Conservation (phyloP, 2,329 filamentous ascomycete species). For the Parastagonospora nodorum region DNA sequence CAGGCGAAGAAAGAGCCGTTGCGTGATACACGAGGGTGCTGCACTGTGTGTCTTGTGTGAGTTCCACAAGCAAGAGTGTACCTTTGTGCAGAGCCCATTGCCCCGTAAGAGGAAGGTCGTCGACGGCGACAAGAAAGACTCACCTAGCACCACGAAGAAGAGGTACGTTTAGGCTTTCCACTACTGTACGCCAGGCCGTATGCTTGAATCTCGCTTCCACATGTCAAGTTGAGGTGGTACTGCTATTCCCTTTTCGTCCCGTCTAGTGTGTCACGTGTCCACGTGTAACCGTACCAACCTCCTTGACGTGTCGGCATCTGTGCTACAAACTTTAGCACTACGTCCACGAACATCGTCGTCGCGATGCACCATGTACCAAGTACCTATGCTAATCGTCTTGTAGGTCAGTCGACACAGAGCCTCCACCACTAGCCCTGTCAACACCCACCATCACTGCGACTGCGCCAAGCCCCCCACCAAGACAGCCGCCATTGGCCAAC, state of each 20-base stretch:
- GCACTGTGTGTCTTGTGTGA: conserved; percentile 76
- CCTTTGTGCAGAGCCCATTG: conserved; percentile 75
- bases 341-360: neutral
- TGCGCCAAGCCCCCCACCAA: conserved; percentile 43
- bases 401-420: conserved; percentile 47
- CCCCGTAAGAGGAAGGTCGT: conserved; percentile 80
- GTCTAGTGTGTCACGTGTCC: conserved; percentile 25
- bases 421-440: conserved; percentile 46
- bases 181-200: conserved; percentile 12
- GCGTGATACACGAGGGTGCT: conserved; percentile 78
- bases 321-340: too few species aligned
- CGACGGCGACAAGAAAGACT: conserved; percentile 65
- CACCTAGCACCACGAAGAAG: conserved; percentile 63
- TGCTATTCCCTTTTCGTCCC: conserved; percentile 11
- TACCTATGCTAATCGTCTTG: conserved; percentile 30
- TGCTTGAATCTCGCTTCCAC: conserved; percentile 13
- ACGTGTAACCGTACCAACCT: conserved; percentile 15
- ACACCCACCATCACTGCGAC: conserved; percentile 49
- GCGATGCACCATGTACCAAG: conserved; percentile 4
- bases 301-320: neutral
- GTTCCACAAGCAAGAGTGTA: conserved; percentile 78
- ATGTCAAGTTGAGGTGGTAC: conserved; percentile 2
- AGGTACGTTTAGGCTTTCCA: conserved; percentile 61
- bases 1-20: conserved; percentile 73
- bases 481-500: conserved; percentile 36